Percentiles rank a stretch among this genome's conserved stretches.
Conservation (phyloP, 1,284 basidiomycete genomes). For the Cryptococcus sp. region DNA sequence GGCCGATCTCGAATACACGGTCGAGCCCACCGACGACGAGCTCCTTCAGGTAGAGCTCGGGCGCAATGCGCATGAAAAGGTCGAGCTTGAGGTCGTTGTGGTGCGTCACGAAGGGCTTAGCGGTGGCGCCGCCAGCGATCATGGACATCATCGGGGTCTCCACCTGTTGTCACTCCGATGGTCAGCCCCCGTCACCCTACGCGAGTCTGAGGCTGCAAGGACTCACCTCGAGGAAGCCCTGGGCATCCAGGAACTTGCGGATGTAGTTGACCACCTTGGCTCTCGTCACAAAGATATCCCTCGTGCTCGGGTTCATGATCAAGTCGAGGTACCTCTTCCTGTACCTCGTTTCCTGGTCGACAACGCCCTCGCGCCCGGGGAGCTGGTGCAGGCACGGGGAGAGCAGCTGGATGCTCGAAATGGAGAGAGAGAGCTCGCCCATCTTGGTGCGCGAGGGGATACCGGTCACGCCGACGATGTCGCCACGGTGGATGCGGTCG, state of each 20-base stretch:
- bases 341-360: slow-evolving; percentile 96
- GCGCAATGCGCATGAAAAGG: slow-evolving; percentile 96
- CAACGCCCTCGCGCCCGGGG: slow-evolving; percentile 75
- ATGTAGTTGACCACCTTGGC: slow-evolving; percentile 85
- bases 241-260: slow-evolving; percentile 82
- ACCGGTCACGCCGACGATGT: slow-evolving; percentile 91
- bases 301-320: slow-evolving; percentile 88
- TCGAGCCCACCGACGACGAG: slow-evolving; percentile 96
- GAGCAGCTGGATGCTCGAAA: slow-evolving; percentile 78
- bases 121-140: slow-evolving; percentile 94
- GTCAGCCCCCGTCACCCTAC: neutral
- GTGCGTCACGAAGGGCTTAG: slow-evolving; percentile 97
- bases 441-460: slow-evolving; percentile 89
- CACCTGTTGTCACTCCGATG: slow-evolving; percentile 55
- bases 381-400: slow-evolving; percentile 95
- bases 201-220: neutral
- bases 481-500: slow-evolving; percentile 87
- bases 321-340: slow-evolving; percentile 98
- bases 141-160: slow-evolving; percentile 99
- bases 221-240: slow-evolving; percentile 84
- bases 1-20: slow-evolving; percentile 96
- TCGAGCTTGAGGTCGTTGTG: slow-evolving; percentile 98
- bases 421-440: slow-evolving; percentile 90
- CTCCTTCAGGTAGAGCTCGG: slow-evolving; percentile 97
- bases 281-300: slow-evolving; percentile 87